phyloP scores from a whole-genome alignment of 139 green algal genomes.

The Chlamydomonas urium region DNA sequence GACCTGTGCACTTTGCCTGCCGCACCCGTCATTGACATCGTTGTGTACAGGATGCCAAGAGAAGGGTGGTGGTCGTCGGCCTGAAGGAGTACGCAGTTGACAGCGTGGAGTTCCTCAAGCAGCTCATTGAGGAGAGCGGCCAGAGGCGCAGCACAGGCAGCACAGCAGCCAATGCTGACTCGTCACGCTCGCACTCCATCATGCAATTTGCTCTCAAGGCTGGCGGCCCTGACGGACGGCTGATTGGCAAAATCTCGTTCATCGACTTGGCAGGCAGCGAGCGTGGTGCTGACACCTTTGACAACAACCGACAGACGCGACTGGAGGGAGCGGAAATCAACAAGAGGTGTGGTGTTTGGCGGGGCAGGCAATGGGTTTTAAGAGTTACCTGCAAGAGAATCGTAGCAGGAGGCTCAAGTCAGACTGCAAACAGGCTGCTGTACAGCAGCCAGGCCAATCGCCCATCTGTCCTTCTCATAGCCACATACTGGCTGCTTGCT shows the following conservation, averaged over 20 bases:
- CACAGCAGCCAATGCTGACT: conserved; percentile 96
- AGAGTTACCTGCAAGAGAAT: no score
- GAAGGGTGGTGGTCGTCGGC: conserved; percentile 82
- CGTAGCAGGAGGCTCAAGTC: no score
- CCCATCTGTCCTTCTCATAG: no score
- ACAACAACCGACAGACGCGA: conserved; percentile 83
- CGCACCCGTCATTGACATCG: no score
- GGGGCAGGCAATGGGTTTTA: no score
- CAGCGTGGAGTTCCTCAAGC: conserved; percentile 51
- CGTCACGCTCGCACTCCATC: conserved; percentile 92
- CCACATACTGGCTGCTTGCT: no score
- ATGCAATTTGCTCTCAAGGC: conserved; percentile 86
- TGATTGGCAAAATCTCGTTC: conserved; percentile 85
- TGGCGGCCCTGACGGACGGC: background rate
- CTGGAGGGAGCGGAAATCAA: conserved; percentile 95
- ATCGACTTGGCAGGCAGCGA: conserved; percentile 97
- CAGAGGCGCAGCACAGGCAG: conserved; percentile 74
- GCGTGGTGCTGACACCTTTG: conserved; percentile 93
- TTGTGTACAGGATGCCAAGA: conserved; percentile 86
- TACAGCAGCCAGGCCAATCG: no score
- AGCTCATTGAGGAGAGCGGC: conserved; percentile 76
- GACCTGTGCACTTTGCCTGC: no score
- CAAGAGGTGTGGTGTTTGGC: no score
- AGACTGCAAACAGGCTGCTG: no score
- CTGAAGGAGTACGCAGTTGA: conserved; percentile 62